Evolutionary conservation across 805 yeast genomes (phyloP).

Genomic region (Starmerella powellii): DNA sequence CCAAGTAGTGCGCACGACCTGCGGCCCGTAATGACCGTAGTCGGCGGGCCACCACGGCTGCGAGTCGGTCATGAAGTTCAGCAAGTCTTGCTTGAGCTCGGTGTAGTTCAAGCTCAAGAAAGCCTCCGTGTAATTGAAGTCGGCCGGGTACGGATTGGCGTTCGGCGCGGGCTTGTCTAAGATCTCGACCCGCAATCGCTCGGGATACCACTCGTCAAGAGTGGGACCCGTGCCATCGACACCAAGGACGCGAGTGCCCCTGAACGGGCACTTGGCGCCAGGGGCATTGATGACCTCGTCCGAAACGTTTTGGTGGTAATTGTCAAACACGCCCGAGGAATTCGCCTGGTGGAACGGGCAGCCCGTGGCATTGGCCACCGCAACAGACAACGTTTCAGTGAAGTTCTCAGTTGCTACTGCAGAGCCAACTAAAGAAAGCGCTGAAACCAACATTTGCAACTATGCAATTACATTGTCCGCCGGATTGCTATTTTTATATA

Average conservation of each 20-base stretch:
- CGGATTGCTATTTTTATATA: not conserved
- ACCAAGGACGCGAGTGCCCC: slow-evolving; percentile 16
- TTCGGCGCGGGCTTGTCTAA: slow-evolving; percentile 11
- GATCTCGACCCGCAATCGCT: slow-evolving; percentile 16
- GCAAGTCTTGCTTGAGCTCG: slow-evolving; percentile 14
- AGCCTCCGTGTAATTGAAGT: slow-evolving; percentile 12
- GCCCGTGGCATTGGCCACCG: slow-evolving; percentile 1
- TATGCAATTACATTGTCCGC: not conserved
- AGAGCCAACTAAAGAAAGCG: not conserved
- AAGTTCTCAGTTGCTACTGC: not conserved
- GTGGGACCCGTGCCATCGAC: slow-evolving; percentile 16
- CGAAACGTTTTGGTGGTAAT: slow-evolving; percentile 4
- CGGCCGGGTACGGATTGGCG: slow-evolving; percentile 12
- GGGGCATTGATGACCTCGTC: slow-evolving; percentile 6
- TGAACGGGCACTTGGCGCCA: slow-evolving; percentile 13
- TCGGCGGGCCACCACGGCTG: slow-evolving; percentile 22
- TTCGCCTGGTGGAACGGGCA: slow-evolving; percentile 4
- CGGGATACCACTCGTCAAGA: slow-evolving; percentile 15
- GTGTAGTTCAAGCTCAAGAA: slow-evolving; percentile 13
- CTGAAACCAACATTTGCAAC: not conserved
- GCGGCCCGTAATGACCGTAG: slow-evolving; percentile 21
- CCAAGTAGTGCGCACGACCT: slow-evolving; percentile 17
- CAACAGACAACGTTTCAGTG: slow-evolving; percentile 5
- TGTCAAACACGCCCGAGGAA: slow-evolving; percentile 3
- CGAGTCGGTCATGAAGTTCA: slow-evolving; percentile 11